These are phyloP conservation scores for Paramecium bursaria DNA, from an alignment of 73 alveolate species.

Conservation along the genomic window DNA sequence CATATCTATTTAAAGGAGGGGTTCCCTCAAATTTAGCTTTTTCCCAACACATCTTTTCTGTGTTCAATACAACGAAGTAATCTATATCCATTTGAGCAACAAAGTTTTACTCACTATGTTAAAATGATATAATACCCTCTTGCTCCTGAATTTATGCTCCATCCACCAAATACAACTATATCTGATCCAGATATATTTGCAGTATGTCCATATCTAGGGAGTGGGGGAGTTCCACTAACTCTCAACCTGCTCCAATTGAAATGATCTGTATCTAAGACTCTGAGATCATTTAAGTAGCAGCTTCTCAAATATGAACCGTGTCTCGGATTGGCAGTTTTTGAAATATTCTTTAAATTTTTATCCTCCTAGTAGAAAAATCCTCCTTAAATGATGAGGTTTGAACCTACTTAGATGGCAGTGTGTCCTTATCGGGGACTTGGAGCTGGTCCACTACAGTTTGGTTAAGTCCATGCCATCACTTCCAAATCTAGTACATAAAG, in stretches of 20 bases:
- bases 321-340: constrained; percentile 82
- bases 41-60: constrained; percentile 92
- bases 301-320: constrained; percentile 90
- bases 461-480: constrained; percentile 98
- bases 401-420: constrained; percentile 95
- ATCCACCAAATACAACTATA: constrained; percentile 97
- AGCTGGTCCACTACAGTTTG: constrained; percentile 94
- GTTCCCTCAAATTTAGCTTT: constrained; percentile 93
- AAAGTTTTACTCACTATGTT: constrained; percentile 54
- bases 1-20: constrained; percentile 97
- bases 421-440: constrained; percentile 98
- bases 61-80: constrained; percentile 92
- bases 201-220: constrained; percentile 96
- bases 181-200: constrained; percentile 96
- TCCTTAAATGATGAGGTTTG: constrained; percentile 82
- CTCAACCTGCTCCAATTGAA: constrained; percentile 96
- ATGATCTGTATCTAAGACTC: constrained; percentile 96
- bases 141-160: constrained; percentile 91
- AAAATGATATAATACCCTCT: constrained; percentile 71
- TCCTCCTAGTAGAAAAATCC: constrained; percentile 93
- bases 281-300: constrained; percentile 96
- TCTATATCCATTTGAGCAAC: constrained; percentile 90
- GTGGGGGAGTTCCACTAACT: constrained; percentile 98
- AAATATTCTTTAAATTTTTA: constrained; percentile 45
- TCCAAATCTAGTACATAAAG: constrained; percentile 95